phyloP scores from a whole-genome alignment of 1,284 basidiomycete genomes.

The Moesziomyces globuligerus region DNA sequence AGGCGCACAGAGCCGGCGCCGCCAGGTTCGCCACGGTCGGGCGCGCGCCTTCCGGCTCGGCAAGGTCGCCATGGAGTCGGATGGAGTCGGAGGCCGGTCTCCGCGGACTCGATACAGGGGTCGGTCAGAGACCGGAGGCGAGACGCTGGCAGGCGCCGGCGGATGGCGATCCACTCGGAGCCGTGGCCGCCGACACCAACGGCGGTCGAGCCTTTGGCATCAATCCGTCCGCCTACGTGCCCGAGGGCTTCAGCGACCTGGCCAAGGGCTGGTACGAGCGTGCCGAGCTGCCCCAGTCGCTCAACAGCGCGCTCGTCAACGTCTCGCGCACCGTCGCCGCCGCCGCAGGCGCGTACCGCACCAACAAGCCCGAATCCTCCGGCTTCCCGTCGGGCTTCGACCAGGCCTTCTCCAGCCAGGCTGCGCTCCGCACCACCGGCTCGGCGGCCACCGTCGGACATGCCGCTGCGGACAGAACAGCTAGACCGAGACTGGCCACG shows the following conservation, averaged over 20 bases:
- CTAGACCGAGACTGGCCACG: conserved; percentile 1
- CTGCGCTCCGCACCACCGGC: conserved; percentile 6
- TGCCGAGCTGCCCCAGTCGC: conserved; percentile 41
- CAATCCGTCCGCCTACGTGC: conserved; percentile 43
- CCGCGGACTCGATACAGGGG: background rate
- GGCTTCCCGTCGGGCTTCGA: conserved; percentile 46
- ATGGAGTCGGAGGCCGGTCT: conserved; percentile 2
- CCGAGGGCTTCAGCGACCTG: conserved; percentile 54
- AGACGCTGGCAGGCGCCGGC: conserved; percentile 14
- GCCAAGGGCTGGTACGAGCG: conserved; percentile 58
- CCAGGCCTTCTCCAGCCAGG: conserved; percentile 28
- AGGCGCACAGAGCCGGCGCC: conserved; percentile 7
- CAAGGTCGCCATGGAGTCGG: conserved; percentile 25
- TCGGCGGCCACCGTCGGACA: conserved; percentile 22
- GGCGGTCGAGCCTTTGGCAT: conserved; percentile 30
- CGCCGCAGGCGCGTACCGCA: conserved; percentile 27
- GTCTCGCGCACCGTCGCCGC: conserved; percentile 51
- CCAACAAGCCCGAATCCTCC: conserved; percentile 11
- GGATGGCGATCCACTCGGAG: conserved; percentile 19
- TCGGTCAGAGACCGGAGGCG: background rate
- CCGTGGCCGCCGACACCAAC: conserved; percentile 2
- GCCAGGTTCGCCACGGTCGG: conserved; percentile 43
- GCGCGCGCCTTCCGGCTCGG: conserved; percentile 4
- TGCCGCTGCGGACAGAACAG: conserved; percentile 11
- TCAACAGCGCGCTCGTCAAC: conserved; percentile 50